Evolutionary conservation across 2,329 filamentous ascomycete species (phyloP), one percentile per base, ranked within the genome.

Genomic region (Coniochaeta ligniaria): DNA sequence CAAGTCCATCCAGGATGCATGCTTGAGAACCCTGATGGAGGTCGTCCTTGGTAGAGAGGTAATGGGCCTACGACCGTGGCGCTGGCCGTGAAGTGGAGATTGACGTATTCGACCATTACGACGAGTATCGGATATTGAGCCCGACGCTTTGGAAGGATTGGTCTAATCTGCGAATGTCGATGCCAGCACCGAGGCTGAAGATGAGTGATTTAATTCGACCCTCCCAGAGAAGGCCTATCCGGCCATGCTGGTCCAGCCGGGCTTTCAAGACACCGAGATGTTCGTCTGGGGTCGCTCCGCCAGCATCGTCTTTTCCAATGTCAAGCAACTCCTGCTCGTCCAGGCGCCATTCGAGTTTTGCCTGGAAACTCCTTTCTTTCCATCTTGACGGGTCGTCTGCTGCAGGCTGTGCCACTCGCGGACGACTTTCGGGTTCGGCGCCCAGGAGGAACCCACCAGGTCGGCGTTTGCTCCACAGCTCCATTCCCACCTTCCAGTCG

Each of bases 251-350:
- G 71, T 97, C 92, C 59, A 98, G 80, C 57, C 91, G 85, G 52
- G 93, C 89, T 75, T 98, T 99, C 65, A 99, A 76, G 35, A 98
- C 93, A 7, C 93, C 94, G 35, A 90, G 86, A 62, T 91, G 90
- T 64, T 89, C 86, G 26, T 91, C 84, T 45, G n/a, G 31, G 31
- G 54, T 57, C n/a, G 17, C 14, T 16, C 22, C 60, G 62, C 57
- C 60, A 20, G 28, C 56, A 63, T 26, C 64, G 63, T 58, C 50
- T 20, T 24, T 31, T 38, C 16, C 55, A 36, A 60, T 17, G 3
- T 31, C 50, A 50, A 62, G 52, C 11, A 65, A 63, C n/a, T 68
- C 65, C 1, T 69, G 67, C 9, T 74, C 70, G 63, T 82, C 79
- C 17, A 79, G 66, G 45, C 74, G 74, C 80, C 79, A 82, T 55